Base-by-base conservation (phyloP, 164 flowering plant species). In the Vitis rotundifolia region DNA sequence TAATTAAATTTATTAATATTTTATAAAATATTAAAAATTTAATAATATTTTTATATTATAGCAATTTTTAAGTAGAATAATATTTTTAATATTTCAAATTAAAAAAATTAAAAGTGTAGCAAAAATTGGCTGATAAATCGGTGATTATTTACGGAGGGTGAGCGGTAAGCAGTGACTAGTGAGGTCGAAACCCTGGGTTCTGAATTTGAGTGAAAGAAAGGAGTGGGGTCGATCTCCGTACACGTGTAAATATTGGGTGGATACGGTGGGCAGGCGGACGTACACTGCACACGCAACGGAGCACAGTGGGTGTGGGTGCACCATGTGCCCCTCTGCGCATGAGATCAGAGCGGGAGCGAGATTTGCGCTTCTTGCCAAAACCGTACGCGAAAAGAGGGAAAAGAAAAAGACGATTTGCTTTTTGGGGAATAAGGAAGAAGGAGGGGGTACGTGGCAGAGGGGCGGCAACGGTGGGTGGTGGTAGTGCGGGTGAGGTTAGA, bases 311-410 rank as follows among this genome's bases (percentile, higher is more conserved):
- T 0, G 37, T 12, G 64, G 56, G 49, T 15, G n/a, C 67, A 28
- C 77, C 77, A 75, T 75, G 74, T 75, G 74, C 78, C 37, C 22
- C 49, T 15, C 48, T 61, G 71, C 49, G 37, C 22, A 11, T 59
- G 22, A n/a, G 26, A 10, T 53, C 70, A 44, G 53, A 15, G 19
- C 12, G 37, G 44, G 10, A 63, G 61, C 69, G 68, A 65, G 28
- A 55, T 68, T 62, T 55, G 5, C 67, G 77, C 73, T 37, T 15
- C 10, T 18, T 59, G 60, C 69, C 73, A 31, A 49, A 67, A 56
- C 26, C 68, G 65, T 61, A 67, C 63, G 18, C 59, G 6, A 19
- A 56, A 31, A 57, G 5, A 62, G 2, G 7, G 18, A 15, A 51
- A 67, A 51, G 31, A 47, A 66, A 67, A 51, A 50, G 63, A 52